Base-by-base conservation (phyloP, 75 land plant genomes). In the Pinus taeda region DNA sequence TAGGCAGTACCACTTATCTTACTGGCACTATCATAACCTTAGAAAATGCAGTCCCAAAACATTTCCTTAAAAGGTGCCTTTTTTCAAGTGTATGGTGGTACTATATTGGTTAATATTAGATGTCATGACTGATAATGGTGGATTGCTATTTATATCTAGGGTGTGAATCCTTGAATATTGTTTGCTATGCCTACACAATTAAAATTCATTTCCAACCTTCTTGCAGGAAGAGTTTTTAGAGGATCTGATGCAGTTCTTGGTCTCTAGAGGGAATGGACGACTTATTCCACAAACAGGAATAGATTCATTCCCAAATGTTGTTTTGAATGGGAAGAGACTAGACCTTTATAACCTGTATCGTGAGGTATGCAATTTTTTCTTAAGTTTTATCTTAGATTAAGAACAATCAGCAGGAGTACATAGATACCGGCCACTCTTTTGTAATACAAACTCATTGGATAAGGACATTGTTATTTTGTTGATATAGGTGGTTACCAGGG, bases 301-400 rank as follows among this genome's bases (percentile, higher is more conserved):
- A 5, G 88, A 90, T 18, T 87, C 90, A 73, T 97, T 97, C 77
- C 99, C 99, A 22, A 98, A 97, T 82, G 99, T 89, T 56, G 88
- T 97, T 75, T 86, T 97, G 9, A 97, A 97, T 84, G 98, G 93
- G 60, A 97, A 95, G 80, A 89, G 96, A 24, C 92, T 97, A 63
- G 99, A 97, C 76, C 90, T 97, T 26, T 95, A 88, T 80, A 97
- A 97, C 77, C 84, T 97, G 73, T 97, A 97, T 79, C 82, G 90
- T 80, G 99, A 97, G 96, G 99, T 97, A 15, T 57, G 83, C 57
- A 76, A 2, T 69, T 71, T 73, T 26, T 17, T 76, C 57, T 73
- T 37, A 53, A 30, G 21, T 63, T 69, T 18, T 39, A 37, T 20
- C 42, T 20, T 69, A 39, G 72, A 53, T 22, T 42, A 3, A 18